phyloP scores from a whole-genome alignment of 2,329 filamentous ascomycete species.

The Hypoxylon sp. region DNA sequence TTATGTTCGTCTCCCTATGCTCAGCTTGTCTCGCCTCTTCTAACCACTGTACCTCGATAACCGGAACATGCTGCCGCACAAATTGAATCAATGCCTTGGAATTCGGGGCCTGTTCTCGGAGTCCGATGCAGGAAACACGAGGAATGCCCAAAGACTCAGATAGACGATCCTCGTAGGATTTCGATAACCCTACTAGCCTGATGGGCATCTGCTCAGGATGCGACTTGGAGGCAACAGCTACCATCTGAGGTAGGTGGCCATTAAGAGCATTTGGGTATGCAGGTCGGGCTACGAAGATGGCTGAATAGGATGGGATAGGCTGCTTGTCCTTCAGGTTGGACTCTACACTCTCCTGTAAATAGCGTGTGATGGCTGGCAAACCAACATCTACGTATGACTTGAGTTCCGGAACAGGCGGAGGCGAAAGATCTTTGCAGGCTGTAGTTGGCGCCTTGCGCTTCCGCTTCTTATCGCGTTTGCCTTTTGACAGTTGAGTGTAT shows the following conservation, averaged over 20 bases:
- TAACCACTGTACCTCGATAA: constrained; percentile 71
- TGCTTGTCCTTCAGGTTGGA: constrained; percentile 10
- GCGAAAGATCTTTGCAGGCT: constrained; percentile 32
- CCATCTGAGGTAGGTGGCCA: constrained; percentile 71
- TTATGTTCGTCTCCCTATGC: constrained; percentile 65
- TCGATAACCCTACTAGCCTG: constrained; percentile 75
- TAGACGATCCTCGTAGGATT: constrained; percentile 70
- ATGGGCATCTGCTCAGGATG: constrained; percentile 60
- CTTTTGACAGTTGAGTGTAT: constrained; percentile 71
- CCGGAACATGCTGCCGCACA: constrained; percentile 66
- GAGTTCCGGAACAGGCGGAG: constrained; percentile 66
- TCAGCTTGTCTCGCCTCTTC: constrained; percentile 59
- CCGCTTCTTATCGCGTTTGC: constrained; percentile 70
- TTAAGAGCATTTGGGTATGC: constrained; percentile 72
- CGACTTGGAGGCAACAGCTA: constrained; percentile 65
- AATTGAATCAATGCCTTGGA: constrained; percentile 71
- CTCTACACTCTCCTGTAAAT: constrained; percentile 62
- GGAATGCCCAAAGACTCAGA: constrained; percentile 72
- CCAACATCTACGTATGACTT: constrained; percentile 74
- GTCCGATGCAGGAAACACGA: constrained; percentile 74
- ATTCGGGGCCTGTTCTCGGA: constrained; percentile 70
- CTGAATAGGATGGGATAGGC: constrained; percentile 58
- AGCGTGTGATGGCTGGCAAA: constrained; percentile 73
- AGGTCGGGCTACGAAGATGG: constrained; percentile 72
- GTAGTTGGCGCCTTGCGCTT: constrained; percentile 59